A percentile compares a stretch with the other conserved stretches of the same genome.
Evolutionary conservation across 495 filamentous ascomycete genomes (phyloP).

Genomic region (Podospora australis): DNA sequence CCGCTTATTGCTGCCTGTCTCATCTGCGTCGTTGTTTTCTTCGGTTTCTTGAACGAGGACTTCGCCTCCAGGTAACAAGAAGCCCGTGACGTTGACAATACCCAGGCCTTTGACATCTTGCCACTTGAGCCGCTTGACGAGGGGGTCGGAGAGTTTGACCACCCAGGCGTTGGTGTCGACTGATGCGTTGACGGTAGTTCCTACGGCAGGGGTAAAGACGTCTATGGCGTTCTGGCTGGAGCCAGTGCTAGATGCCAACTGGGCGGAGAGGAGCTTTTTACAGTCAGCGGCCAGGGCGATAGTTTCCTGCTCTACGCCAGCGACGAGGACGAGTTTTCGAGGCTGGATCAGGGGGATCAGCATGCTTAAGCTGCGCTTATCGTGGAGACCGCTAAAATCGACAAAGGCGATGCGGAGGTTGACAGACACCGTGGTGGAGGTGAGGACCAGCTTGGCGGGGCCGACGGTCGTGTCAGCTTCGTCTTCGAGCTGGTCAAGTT

Average conservation of each 20-base stretch:
- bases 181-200: slow-evolving; percentile 72
- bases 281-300: slow-evolving; percentile 70
- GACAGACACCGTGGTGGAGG: slow-evolving; percentile 53
- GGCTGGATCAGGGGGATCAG: slow-evolving; percentile 91
- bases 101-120: slow-evolving; percentile 85
- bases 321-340: slow-evolving; percentile 83
- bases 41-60: slow-evolving; percentile 52
- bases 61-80: slow-evolving; percentile 38
- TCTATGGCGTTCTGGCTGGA: slow-evolving; percentile 38
- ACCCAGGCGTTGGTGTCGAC: slow-evolving; percentile 98
- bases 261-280: slow-evolving; percentile 60
- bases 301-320: slow-evolving; percentile 73
- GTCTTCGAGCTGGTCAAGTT: slow-evolving; percentile 49
- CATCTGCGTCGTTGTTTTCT: slow-evolving; percentile 25
- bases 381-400: slow-evolving; percentile 88
- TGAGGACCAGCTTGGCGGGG: slow-evolving; percentile 67
- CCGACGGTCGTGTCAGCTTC: slow-evolving; percentile 55
- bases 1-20: slow-evolving; percentile 24
- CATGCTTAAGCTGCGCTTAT: slow-evolving; percentile 88
- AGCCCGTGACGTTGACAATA: slow-evolving; percentile 79
- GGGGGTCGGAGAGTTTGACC: slow-evolving; percentile 74
- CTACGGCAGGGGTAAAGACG: slow-evolving; percentile 73
- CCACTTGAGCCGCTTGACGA: slow-evolving; percentile 84
- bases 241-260: slow-evolving; percentile 32
- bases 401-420: slow-evolving; percentile 75